Evolutionary conservation across 2,329 filamentous ascomycete species (phyloP), one percentile per base, ranked within the genome.

Genomic region (Hansfordia pulvinata): DNA sequence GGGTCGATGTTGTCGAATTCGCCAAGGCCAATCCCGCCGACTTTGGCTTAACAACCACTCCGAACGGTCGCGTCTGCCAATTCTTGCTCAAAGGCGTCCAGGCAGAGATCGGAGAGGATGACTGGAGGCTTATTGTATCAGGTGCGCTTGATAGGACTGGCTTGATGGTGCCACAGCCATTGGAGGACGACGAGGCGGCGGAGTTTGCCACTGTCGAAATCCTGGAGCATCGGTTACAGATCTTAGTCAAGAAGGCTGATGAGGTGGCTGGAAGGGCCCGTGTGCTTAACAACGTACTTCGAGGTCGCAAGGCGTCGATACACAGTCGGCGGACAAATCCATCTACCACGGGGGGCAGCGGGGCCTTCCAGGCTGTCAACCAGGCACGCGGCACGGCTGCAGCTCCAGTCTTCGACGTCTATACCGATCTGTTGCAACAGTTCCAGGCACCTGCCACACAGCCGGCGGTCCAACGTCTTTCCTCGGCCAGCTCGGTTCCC

Each of bases 1-100:
- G 84, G 84, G 61, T 90, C 20, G 84, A 93, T 42, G 75, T 93
- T 27, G 79, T 92, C 37, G 74, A 80, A 37, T 90, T 86, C 52
- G 80, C 84, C 35, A 80, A 79, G 43, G 73, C 72, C 36, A 85
- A 84, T 35, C 80, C 83, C 1, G 66, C 72, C 37, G 80, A 88
- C 29, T 90, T 92, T 50, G 67, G 71, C 18, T 56, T 92, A 27
- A 73, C 71, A 29, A 72, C 79, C 30, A 66, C 69, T 34, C 63
- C 70, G 23, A 76, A 81, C 37, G 78, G 79, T 12, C 69, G 77
- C 24, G 73, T 78, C 28, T 92, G 84, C 45, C 80, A 83, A 35
- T 90, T 93, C 49, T 73, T 76, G 43, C 75, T 83, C 36, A 85
- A 85, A 44, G 80, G 85, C 33, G 68, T 76, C 37, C 70, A 80